These are phyloP conservation scores for Lactifluus pinguis DNA, from an alignment of 768 basidiomycete genomes.

Conservation along the genomic window DNA sequence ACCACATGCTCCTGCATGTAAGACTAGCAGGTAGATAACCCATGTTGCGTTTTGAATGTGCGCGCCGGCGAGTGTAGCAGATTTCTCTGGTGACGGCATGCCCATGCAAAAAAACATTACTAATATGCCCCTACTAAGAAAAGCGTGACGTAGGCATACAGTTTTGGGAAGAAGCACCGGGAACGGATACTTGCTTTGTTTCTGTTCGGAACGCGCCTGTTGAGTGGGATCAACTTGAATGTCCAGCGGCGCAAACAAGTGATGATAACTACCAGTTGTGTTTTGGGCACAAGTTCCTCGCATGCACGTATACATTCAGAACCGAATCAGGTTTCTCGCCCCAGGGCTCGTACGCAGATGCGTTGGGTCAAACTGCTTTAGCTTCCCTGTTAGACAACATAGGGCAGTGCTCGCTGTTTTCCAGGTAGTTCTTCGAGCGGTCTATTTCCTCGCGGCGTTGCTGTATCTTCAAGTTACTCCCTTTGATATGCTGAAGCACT, in stretches of 20 bases:
- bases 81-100: background rate
- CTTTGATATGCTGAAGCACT: constrained; percentile 1
- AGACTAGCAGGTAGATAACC: background rate
- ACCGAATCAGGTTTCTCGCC: background rate
- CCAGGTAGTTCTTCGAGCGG: background rate
- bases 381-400: background rate
- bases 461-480: background rate
- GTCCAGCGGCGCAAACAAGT: background rate
- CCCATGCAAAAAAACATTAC: background rate
- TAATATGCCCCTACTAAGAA: background rate
- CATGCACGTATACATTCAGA: background rate
- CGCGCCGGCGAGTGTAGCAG: too few relatives aligned
- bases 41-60: too few relatives aligned
- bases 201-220: background rate
- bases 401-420: background rate
- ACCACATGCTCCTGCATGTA: background rate
- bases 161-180: background rate
- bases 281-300: background rate
- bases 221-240: background rate
- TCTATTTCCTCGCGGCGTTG: background rate
- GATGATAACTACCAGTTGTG: background rate
- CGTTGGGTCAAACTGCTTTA: background rate
- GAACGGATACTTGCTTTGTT: background rate
- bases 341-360: background rate
- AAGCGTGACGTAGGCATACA: background rate